Conservation (phyloP, 805 yeast species). For the Deakozyma indianensis region DNA sequence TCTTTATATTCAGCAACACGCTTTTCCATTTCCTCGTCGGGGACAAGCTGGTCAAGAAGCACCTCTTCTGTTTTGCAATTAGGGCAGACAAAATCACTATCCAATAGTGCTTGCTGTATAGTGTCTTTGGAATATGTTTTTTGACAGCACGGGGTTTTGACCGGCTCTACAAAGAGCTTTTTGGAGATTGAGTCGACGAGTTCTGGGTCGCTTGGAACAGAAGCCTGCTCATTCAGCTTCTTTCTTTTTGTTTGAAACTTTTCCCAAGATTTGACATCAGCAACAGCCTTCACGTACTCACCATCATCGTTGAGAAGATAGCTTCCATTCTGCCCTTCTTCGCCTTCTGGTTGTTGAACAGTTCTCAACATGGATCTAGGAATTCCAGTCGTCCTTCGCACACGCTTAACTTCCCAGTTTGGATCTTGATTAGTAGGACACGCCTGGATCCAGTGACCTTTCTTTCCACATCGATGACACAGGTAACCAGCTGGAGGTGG, state of each 20-base stretch:
- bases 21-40: constrained; percentile 44
- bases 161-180: constrained; percentile 55
- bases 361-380: constrained; percentile 86
- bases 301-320: constrained; percentile 90
- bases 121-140: constrained; percentile 43
- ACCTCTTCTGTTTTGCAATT: constrained; percentile 64
- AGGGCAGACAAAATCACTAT: constrained; percentile 83
- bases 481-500: constrained; percentile 91
- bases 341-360: constrained; percentile 65
- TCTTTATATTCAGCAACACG: constrained; percentile 33
- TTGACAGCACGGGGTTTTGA: constrained; percentile 69
- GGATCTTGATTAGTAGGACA: constrained; percentile 94
- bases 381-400: constrained; percentile 91
- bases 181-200: constrained; percentile 59
- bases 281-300: constrained; percentile 88
- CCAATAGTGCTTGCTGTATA: constrained; percentile 54
- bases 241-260: constrained; percentile 59
- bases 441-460: constrained; percentile 90
- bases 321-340: constrained; percentile 30
- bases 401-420: constrained; percentile 80
- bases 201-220: constrained; percentile 41
- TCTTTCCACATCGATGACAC: constrained; percentile 92
- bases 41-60: constrained; percentile 54
- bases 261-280: constrained; percentile 86
- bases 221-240: constrained; percentile 28